Base-by-base conservation (phyloP, 805 yeast species). In the Starmerella stigmatis region DNA sequence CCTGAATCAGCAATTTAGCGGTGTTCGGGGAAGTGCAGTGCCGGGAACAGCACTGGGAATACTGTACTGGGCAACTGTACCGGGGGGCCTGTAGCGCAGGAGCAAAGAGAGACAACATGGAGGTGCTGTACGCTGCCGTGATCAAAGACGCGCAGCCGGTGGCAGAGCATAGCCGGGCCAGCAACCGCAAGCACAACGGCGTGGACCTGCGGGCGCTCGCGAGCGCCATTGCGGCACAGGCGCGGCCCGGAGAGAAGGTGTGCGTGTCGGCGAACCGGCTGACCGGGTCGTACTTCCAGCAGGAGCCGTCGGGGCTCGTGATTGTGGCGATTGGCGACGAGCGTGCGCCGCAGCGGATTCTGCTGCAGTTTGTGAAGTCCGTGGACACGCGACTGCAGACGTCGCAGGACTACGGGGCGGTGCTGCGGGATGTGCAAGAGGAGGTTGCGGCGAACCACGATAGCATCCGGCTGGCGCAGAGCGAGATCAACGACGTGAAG, bases 401-500 rank as follows among this genome's bases (percentile, higher is more conserved):
- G 32, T 8, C 35, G 11, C 28, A 25, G 21, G 46, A 26, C 28
- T 26, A 30, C 29, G 33, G 43, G 15, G 23, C 39, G 15, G 53
- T 48, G 22, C 52, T 60, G 25, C 52, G 39, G 21, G 27, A 22
- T 3, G 46, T 43, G 12, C 35, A 35, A 26, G 43, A 28, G 9
- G 25, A 43, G 7, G 41, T 45, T 11, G 36, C 25, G n/a, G 54
- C 51, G 41, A 36, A 50, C 23, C 35, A 43, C 17, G 65, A 62
- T 47, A 50, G 44, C 20, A 39, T 58, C 10, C 51, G 45, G 10
- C 46, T 53, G 25, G 66, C 66, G 8, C 57, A 59, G 42, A 41
- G 51, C 46, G 86, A 81, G 48, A 70, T 81, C 17, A 75, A 74
- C 44, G 78, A 78, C 57, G 82, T 81, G 20, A 67, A 79, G 52